Conservation (phyloP, 306 rosid species). For the Sophora flavescens region DNA sequence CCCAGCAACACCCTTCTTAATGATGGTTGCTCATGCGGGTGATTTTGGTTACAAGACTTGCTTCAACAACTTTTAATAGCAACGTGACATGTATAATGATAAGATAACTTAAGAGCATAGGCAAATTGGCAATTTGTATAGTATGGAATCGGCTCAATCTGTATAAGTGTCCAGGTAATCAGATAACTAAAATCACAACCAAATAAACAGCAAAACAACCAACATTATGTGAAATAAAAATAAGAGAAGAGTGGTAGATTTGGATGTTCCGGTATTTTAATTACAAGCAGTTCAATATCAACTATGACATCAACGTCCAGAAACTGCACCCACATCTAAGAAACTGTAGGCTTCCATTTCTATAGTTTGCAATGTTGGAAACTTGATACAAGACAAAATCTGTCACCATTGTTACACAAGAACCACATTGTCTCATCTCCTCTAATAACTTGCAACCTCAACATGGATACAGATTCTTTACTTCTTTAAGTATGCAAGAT, state of each 20-base stretch:
- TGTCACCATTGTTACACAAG: constrained; percentile 41
- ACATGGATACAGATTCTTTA: constrained; percentile 39
- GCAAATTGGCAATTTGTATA: no score
- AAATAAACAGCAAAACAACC: not conserved
- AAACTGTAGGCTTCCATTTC: constrained; percentile 31
- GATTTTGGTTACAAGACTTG: no score
- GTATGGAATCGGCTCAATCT: no score
- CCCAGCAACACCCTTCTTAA: no score
- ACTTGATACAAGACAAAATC: constrained; percentile 21
- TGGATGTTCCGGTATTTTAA: constrained; percentile 22
- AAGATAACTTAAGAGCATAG: no score
- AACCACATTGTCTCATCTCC: constrained; percentile 32
- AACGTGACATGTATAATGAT: no score
- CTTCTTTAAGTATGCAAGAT: constrained; percentile 27
- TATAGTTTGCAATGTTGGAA: constrained; percentile 27
- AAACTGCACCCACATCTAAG: constrained; percentile 13
- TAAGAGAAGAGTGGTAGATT: constrained; percentile 15
- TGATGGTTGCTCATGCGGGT: no score
- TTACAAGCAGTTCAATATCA: constrained; percentile 25
- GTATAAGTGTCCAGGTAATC: no score
- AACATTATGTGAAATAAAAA: not conserved
- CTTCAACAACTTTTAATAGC: no score
- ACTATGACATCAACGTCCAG: not conserved
- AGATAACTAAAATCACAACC: no score
- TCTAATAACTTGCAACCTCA: constrained; percentile 32